Base-by-base conservation (phyloP, 2,329 filamentous ascomycete genomes). In the Verticillium dahliae region DNA sequence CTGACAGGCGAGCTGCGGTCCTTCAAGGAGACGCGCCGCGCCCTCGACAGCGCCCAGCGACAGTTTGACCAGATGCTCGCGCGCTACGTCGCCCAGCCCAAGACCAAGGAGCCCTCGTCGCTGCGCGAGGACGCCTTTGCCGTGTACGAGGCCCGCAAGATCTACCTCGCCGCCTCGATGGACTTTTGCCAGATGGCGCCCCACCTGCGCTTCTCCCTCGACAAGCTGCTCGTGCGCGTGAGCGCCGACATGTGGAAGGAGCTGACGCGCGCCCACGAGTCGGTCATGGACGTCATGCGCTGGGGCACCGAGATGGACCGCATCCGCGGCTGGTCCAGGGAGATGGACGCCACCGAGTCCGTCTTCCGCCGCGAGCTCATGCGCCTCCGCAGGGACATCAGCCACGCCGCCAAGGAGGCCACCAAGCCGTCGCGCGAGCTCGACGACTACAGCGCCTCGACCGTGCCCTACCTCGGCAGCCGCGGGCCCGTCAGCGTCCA, bases 71-170 rank as follows among this genome's bases (percentile, higher is more conserved):
- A 85, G 60, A 86, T 90, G 3, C 83, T 97, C 62, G 85, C 90
- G 27, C 87, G 93, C 62, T 98, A 96, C 71, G 84, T 92, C 5
- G 81, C 85, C 3, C 92, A 97, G 75, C 90, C 88, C 66, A 98
- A 97, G 79, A 89, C 91, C 6, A 99, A 98, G 76, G 95, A 99
- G 74, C 86, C 94, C 0, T 97, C 92, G 0, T 86, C 92, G 1
- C 80, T 99, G 61, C 85, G 95, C 63, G 95, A 99, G 74, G 95
- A 99, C 75, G 95, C 95, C 0, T 99, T 99, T 70, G 89, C 95
- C 72, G 86, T 98, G 41, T 95, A 97, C 72, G 95, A 98, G 78
- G 90, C 91, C 31, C 86, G 94, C 62, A 96, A 95, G 71, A 85
- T 88, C 37, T 99, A 99, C 73, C 81, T 98, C 54, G 94, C 92